These are phyloP conservation scores for Coprinopsis marcescibilis DNA, from an alignment of 768 basidiomycete genomes.

Conservation along the genomic window DNA sequence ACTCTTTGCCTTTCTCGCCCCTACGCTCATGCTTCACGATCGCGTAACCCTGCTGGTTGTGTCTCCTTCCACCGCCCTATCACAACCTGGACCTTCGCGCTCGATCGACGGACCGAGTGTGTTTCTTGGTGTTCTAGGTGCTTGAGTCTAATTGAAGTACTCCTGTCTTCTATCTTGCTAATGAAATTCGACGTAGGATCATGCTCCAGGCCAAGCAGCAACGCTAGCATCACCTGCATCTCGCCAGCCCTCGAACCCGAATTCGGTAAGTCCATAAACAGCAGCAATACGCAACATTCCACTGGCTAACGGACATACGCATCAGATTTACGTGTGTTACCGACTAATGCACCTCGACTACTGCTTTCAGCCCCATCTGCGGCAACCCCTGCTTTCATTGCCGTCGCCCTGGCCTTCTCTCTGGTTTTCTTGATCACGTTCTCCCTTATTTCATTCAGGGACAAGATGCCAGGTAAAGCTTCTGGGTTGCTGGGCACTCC, in stretches of 20 bases:
- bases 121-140: constrained; percentile 63
- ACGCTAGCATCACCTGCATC: constrained; percentile 51
- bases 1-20: constrained; percentile 65
- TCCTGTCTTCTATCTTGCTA: not conserved
- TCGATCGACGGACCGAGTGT: constrained; percentile 62
- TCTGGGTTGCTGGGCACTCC: constrained; percentile 50
- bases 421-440: constrained; percentile 61
- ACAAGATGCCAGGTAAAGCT: constrained; percentile 52
- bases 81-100: constrained; percentile 23
- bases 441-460: constrained; percentile 59
- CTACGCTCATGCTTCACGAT: constrained; percentile 50
- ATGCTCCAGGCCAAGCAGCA: constrained; percentile 49
- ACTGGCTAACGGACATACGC: not conserved
- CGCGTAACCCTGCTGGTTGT: constrained; percentile 64
- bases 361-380: constrained; percentile 56
- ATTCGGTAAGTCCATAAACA: constrained; percentile 46
- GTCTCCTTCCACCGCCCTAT: constrained; percentile 43
- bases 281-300: constrained; percentile 1
- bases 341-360: constrained; percentile 47
- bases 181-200: constrained; percentile 44
- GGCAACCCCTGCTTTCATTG: constrained; percentile 58
- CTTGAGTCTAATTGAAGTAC: too few relatives aligned
- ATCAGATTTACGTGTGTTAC: constrained; percentile 61
- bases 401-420: too few relatives aligned
- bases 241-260: constrained; percentile 45